Conservation (phyloP, 257 asterid genomes). For the Misopates orontium region DNA sequence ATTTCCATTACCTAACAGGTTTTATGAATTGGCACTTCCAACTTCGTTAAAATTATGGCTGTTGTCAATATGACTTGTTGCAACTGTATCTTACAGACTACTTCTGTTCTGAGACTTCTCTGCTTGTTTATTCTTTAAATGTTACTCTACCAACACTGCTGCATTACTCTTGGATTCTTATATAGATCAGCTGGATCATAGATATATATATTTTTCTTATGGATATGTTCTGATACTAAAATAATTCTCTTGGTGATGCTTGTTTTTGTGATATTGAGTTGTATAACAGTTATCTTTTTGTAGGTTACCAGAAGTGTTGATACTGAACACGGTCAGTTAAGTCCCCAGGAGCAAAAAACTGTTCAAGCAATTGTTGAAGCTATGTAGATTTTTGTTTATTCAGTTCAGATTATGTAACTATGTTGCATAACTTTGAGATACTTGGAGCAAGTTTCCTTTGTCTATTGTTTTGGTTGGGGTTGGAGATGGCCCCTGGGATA, state of each 20-base stretch:
- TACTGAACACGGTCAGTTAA: conserved; percentile 70
- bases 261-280: conserved; percentile 16
- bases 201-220: no score
- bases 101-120: no score
- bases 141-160: no score
- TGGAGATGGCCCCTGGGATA: conserved; percentile 98
- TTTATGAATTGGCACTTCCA: no score
- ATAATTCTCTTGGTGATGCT: neutral
- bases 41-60: no score
- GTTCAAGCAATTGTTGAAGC: conserved; percentile 92
- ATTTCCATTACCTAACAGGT: no score
- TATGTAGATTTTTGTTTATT: conserved; percentile 43
- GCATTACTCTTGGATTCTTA: no score
- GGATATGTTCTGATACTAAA: no score
- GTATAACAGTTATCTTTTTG: conserved; percentile 20
- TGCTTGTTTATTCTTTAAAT: no score
- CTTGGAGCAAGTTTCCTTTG: conserved; percentile 76
- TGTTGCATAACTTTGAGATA: conserved; percentile 8
- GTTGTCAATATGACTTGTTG: no score
- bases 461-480: conserved; percentile 86
- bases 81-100: no score
- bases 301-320: conserved; percentile 97
- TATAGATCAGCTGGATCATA: no score
- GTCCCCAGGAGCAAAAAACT: conserved; percentile 94
- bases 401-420: conserved; percentile 5